Base-by-base conservation (phyloP, 768 basidiomycete species). In the Leccinum boreale region DNA sequence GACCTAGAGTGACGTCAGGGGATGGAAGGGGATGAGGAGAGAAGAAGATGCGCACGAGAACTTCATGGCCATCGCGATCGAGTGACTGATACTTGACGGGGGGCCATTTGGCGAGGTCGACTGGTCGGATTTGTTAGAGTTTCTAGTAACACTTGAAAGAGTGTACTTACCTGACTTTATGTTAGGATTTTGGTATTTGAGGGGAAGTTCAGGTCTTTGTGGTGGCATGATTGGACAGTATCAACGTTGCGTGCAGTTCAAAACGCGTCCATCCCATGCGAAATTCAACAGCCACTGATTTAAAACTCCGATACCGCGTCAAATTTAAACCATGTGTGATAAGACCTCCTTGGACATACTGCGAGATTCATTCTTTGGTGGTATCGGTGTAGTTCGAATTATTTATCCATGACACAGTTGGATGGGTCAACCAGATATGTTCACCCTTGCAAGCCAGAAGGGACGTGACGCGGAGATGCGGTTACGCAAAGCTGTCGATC, bases 1-100 rank as follows among this genome's bases (percentile, higher is more conserved):
- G 53, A 96, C 88, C 90, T 92, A 50, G 36, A n/a, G 50, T 59
- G 70, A 68, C 45, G 60, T 67, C 59, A 73, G 64, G 28, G 28
- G 33, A 44, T n/a, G 55, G 50, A 62, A 19, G 6, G 5, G 3
- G 14, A 29, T n/a, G 28, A 33, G 31, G 31, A 31, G 23, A 33
- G 23, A 12, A n/a, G 12, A 9, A 15, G 29, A 31, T 17, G 74
- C 85, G 67, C 68, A 89, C 92, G 52, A 95, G 81, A 57, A 95
- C 93, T 70, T 93, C 86, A 69, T 87, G 85, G 2, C 89, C 90
- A 71, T 95, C 91, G 61, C 92, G 85, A 65, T 86, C 86, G 51
- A 97, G 85, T 60, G 92, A 89, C 79, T 95, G 94, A 71, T 92
- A 96, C 76, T 96, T 96, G 49, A 95, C 92, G 44, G 82, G 78